Evolutionary conservation across 2,329 filamentous ascomycete genomes (phyloP), one percentile per base, ranked within the genome.

Genomic region (Trichoderma asperellum): DNA sequence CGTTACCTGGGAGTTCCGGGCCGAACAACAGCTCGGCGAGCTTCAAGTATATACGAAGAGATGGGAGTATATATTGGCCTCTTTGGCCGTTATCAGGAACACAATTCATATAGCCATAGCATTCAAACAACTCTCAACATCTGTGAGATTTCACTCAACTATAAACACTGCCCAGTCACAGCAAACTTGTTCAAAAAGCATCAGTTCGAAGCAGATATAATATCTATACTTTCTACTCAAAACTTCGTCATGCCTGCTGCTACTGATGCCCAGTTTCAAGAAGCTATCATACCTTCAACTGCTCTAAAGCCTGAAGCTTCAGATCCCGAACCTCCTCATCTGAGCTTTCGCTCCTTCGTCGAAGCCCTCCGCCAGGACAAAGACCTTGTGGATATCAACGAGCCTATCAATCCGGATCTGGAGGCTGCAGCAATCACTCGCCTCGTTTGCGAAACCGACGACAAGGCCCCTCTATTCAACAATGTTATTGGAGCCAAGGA

Each of bases 391-490:
- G 83, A 85, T 61, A 84, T 85, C 70, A 76, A 83, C 68, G 70
- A 75, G 1, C 77, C 81, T 47, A 72, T 82, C 16, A 81, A 85
- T 67, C 80, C 83, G 4, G 70, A 85, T 63, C 78, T 85, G 43
- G 82, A 86, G 72, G 80, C 77, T 0, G 82, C 76, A 5, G 85
- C 84, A 16, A 85, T 86, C 64, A 82, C 52, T 7, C 78, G 84
- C 4, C 76, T 74, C 18, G 83, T 82, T 10, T 81, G 78, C 69
- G 84, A 87, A 70, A 80, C 75, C 0, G 73, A 83, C 53, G 80
- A 79, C 67, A 83, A 83, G 61, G 84, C 84, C 1, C 84, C 84
- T 0, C 78, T 87, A 0, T 85, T 86, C 78, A 83, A 85, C 74
- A 86, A 86, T 32, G 68, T 86, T 64, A 84, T 81, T 64, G 84